Base-by-base conservation (phyloP, 257 asterid genomes). In the Salvia miltiorrhiza region DNA sequence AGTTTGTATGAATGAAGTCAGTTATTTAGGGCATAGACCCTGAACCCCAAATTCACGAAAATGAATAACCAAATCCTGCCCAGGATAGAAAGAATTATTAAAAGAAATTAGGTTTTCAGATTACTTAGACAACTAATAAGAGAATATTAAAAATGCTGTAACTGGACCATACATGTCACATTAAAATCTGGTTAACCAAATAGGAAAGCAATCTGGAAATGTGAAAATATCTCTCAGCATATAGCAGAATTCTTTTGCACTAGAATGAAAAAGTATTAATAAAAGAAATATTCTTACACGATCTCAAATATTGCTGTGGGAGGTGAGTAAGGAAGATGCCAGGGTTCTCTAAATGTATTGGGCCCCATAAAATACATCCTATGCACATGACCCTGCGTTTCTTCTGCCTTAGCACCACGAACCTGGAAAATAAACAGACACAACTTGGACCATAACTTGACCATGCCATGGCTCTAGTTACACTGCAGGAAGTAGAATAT, bases 331-430 rank as follows among this genome's bases (percentile, higher is more conserved):
- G 96, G 92, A 79, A 92, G 96, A 83, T 92, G 98, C 95, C 98
- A 92, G 66, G 98, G 98, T 86, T 87, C 98, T 72, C 98, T 83
- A 80, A 92, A 92, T 56, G 98, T 87, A 82, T 92, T 92, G 70
- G 95, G 96, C 53, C 96, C 98, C 96, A 89, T 89, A 82, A 92
- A 92, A 79, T 87, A 92, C 95, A 92, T 87, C 85, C 96, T 83
- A 76, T 92, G 93, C 44, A 92, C 95, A 79, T 92, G 98, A 77
- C 83, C 87, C 77, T 89, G 96, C 76, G 86, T 80, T 76, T 92
- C 98, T 65, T 92, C 98, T 61, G 81, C 77, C 87, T 89, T 86
- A 72, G 92, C 83, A 77, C 98, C 95, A 20, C 94, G 95, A 66
- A 92, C 96, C 96, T 92, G 79, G 64, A 78, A 64, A 32, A 39